Conservation (phyloP, 371 early-diverging fungal genomes). For the Mucor irregularis region DNA sequence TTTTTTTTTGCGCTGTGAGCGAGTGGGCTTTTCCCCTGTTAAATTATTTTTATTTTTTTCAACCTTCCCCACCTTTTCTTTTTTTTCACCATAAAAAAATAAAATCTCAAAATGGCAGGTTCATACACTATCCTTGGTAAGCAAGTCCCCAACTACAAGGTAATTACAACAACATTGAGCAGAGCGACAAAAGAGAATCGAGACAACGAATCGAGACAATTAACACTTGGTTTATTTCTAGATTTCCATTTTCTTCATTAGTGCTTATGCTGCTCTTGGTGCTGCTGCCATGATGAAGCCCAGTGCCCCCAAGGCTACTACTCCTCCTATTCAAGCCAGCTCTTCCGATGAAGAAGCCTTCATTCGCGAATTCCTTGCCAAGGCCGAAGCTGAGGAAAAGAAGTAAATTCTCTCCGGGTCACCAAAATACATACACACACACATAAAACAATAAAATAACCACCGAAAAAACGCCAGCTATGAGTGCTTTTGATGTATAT, state of each 20-base stretch:
- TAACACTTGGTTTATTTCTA: constrained; percentile 5
- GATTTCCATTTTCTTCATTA: constrained; percentile 53
- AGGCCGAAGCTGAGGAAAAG: constrained; percentile 63
- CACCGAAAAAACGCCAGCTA: too few relatives aligned
- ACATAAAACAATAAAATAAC: too few relatives aligned
- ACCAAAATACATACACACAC: too few relatives aligned
- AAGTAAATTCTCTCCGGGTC: constrained; percentile 25
- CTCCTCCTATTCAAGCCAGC: constrained; percentile 69
- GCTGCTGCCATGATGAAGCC: constrained; percentile 46
- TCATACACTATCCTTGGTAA: constrained; percentile 55
- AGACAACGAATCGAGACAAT: neutral
- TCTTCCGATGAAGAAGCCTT: constrained; percentile 68
- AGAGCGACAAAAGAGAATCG: neutral
- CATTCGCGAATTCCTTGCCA: constrained; percentile 68
- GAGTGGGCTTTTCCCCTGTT: constrained; percentile 17
- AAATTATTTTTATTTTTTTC: constrained; percentile 10
- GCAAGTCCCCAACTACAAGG: constrained; percentile 48
- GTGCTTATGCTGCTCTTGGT: constrained; percentile 44
- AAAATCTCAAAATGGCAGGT: constrained; percentile 45
- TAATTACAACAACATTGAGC: constrained; percentile 10
- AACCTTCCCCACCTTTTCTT: constrained; percentile 12
- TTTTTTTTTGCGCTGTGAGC: neutral
- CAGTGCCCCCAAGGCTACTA: constrained; percentile 44
- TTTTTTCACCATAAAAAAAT: neutral
- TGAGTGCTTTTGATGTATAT: too few relatives aligned